phyloP scores from a whole-genome alignment of 1,284 basidiomycete genomes.

The Puccinia brachypodii region DNA sequence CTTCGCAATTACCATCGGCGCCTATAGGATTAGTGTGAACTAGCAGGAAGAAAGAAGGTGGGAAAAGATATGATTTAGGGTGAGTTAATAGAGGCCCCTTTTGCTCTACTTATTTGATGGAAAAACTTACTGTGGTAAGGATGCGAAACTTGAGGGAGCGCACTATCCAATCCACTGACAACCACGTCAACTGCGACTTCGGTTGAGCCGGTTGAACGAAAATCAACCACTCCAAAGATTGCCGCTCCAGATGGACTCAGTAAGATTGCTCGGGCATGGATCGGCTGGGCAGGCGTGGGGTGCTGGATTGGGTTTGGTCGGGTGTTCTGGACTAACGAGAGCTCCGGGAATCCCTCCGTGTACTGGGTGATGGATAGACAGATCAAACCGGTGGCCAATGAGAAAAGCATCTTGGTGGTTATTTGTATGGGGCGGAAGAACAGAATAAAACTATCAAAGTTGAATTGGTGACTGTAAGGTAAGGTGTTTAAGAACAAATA shows the following conservation, averaged over 20 bases:
- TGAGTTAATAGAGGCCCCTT: no score
- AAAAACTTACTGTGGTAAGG: conserved; percentile 22
- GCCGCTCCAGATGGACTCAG: conserved; percentile 1
- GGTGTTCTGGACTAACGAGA: not conserved
- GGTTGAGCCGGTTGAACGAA: not conserved
- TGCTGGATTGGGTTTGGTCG: not conserved
- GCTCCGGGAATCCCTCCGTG: not conserved
- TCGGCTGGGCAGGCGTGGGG: not conserved
- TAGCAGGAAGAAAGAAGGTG: not conserved
- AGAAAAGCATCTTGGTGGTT: not conserved
- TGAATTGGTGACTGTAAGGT: not conserved
- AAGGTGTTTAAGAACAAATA: not conserved
- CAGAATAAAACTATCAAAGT: not conserved
- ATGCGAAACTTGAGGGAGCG: not conserved
- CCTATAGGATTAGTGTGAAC: conserved; percentile 28
- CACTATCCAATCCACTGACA: not conserved
- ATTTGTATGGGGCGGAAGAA: not conserved
- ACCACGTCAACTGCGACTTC: not conserved
- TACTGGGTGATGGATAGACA: not conserved
- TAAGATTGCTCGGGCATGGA: not conserved
- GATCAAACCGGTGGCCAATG: not conserved
- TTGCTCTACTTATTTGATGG: not conserved
- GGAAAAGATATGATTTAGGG: not conserved
- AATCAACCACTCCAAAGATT: conserved; percentile 2
- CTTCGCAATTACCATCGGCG: conserved; percentile 21